Conservation (phyloP, 176 grass and related monocot genomes). For the Tillandsia fasciculata region DNA sequence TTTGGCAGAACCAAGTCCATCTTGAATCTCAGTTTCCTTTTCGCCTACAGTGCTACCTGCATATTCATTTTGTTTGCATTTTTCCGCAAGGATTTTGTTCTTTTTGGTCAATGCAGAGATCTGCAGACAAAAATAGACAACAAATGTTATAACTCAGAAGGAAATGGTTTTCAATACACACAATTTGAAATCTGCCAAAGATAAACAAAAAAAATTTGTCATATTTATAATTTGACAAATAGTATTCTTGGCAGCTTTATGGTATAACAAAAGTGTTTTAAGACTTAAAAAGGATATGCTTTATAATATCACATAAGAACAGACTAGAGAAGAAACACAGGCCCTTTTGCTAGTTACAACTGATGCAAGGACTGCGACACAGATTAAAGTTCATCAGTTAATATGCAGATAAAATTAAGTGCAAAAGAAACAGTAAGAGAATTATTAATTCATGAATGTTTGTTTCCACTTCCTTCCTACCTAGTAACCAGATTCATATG, state of each 20-base stretch:
- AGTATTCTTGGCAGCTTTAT: background rate
- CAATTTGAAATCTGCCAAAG: background rate
- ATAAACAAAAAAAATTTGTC: background rate
- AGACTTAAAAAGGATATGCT: too few relatives aligned
- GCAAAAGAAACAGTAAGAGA: too few relatives aligned
- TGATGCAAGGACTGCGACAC: too few relatives aligned
- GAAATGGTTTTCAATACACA: conserved; percentile 4
- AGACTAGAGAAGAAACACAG: too few relatives aligned
- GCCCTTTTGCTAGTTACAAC: too few relatives aligned
- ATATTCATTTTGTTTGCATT: conserved; percentile 33
- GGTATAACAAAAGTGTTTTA: too few relatives aligned
- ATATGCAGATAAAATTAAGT: too few relatives aligned
- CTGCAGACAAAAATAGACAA: conserved; percentile 25
- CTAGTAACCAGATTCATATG: too few relatives aligned
- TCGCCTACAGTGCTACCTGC: conserved; percentile 16
- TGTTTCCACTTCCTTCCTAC: too few relatives aligned
- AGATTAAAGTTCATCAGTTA: too few relatives aligned
- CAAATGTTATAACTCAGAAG: background rate
- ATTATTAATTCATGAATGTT: too few relatives aligned
- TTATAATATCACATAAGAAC: too few relatives aligned
- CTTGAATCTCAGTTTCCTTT: conserved; percentile 29
- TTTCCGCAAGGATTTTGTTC: conserved; percentile 62
- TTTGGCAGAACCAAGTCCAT: conserved; percentile 23
- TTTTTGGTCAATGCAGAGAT: conserved; percentile 65
- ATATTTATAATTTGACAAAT: background rate